These are phyloP conservation scores for Yamadazyma buinensis DNA, from an alignment of 1,139 yeast species.

Conservation along the genomic window DNA sequence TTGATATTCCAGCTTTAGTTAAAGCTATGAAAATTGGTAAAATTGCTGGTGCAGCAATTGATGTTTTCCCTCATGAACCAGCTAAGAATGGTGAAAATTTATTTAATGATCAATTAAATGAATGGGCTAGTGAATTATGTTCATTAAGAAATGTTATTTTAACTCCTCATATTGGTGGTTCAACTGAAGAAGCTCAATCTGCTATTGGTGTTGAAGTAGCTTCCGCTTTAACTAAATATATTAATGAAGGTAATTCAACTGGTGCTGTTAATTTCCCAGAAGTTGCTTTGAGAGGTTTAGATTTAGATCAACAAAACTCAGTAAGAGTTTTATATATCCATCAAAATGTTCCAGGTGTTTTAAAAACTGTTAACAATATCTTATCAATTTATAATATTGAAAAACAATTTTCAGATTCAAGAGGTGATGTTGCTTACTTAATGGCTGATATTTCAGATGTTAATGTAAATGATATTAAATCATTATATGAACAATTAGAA, in stretches of 20 bases:
- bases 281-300: slow-evolving; percentile 84
- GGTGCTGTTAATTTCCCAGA: slow-evolving; percentile 99
- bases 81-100: slow-evolving; percentile 90
- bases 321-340: slow-evolving; percentile 96
- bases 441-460: slow-evolving; percentile 98
- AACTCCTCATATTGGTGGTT: slow-evolving; percentile 98
- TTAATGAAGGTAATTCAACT: slow-evolving; percentile 92
- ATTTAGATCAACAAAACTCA: slow-evolving; percentile 80
- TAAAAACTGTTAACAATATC: slow-evolving; percentile 94
- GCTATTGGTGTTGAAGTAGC: slow-evolving; percentile 97
- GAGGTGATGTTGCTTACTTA: slow-evolving; percentile 93
- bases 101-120: slow-evolving; percentile 68
- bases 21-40: slow-evolving; percentile 91
- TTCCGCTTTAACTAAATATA: slow-evolving; percentile 78
- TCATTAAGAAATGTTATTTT: slow-evolving; percentile 83
- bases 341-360: slow-evolving; percentile 98
- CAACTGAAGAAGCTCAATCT: slow-evolving; percentile 98
- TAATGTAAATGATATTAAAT: slow-evolving; percentile 74
- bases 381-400: slow-evolving; percentile 94
- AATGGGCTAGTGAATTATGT: slow-evolving; percentile 81
- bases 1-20: slow-evolving; percentile 90
- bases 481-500: slow-evolving; percentile 80
- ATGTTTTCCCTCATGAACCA: slow-evolving; percentile 97
- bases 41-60: slow-evolving; percentile 96
- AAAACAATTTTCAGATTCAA: slow-evolving; percentile 94